Percentiles rank a stretch among this genome's conserved stretches.
Evolutionary conservation across 345 rosid genomes (phyloP).

Genomic region (Excoecaria cochinchinensis): DNA sequence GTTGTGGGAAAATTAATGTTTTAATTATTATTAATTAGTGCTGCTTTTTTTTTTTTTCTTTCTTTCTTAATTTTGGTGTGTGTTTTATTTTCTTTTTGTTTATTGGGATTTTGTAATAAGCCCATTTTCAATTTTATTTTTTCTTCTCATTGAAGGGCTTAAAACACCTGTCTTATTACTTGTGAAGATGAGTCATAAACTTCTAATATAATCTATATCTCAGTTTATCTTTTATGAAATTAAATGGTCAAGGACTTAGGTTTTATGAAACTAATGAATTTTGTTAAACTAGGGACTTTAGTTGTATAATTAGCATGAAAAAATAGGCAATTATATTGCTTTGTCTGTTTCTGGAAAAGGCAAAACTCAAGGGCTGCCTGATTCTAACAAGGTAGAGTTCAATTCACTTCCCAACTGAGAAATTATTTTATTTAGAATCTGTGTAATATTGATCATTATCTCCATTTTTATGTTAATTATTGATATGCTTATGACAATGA

Average conservation of each 20-base stretch:
- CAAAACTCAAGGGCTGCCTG: background rate
- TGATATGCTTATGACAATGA: background rate
- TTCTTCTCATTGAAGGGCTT: conserved; percentile 1
- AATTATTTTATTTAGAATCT: background rate
- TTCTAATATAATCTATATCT: background rate
- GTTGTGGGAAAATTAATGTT: conserved; percentile 40
- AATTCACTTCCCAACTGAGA: background rate
- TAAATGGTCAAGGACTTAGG: background rate
- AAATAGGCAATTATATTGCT: background rate
- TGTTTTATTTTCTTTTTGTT: background rate
- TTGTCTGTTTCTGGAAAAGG: background rate
- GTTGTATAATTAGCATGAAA: too few relatives aligned
- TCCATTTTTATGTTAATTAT: background rate
- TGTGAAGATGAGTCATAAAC: background rate
- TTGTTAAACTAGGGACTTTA: too few relatives aligned
- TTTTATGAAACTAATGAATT: too few relatives aligned
- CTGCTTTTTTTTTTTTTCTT: background rate
- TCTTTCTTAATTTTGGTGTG: background rate
- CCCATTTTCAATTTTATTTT: conserved; percentile 13
- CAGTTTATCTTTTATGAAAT: background rate
- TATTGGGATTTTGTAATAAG: background rate
- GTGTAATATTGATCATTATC: background rate
- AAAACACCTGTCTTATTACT: conserved; percentile 5
- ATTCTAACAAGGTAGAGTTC: background rate
- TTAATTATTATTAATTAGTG: conserved; percentile 8